Percentiles rank a stretch among this genome's conserved stretches.
These are phyloP conservation scores for Erigeron canadensis DNA, from an alignment of 129 eudicot species.

Conservation along the genomic window DNA sequence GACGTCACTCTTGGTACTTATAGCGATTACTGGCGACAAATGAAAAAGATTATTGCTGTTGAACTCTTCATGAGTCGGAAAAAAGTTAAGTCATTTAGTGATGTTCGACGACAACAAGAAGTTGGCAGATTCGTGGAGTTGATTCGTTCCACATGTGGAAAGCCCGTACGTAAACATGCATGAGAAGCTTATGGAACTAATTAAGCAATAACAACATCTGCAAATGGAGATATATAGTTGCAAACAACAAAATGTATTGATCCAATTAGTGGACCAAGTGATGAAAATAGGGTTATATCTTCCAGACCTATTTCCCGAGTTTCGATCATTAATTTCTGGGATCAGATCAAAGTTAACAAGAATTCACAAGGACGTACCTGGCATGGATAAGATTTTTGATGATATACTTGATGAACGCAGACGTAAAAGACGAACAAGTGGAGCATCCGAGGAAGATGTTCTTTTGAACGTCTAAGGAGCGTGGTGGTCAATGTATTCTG, in stretches of 20 bases:
- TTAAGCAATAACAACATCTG: constrained; percentile 11
- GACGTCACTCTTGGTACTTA: constrained; percentile 7
- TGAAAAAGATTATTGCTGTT: constrained; percentile 14
- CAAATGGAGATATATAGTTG: constrained; percentile 5
- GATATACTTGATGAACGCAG: constrained; percentile 21
- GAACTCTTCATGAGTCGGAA: constrained; percentile 24
- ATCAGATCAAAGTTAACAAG: neutral
- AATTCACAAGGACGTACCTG: constrained; percentile 24
- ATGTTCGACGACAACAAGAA: constrained; percentile 3
- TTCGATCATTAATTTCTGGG: neutral
- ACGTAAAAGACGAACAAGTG: neutral
- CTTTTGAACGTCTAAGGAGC: constrained; percentile 14
- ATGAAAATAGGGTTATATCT: constrained; percentile 8
- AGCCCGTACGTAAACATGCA: neutral
- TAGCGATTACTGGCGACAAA: constrained; percentile 19
- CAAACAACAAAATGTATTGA: constrained; percentile 13
- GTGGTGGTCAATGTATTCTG: too few relatives aligned
- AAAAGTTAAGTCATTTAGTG: constrained; percentile 14
- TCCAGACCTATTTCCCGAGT: constrained; percentile 17
- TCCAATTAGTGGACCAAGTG: neutral
- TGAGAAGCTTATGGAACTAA: neutral
- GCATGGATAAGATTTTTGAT: constrained; percentile 17
- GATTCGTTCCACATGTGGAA: neutral
- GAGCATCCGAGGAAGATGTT: constrained; percentile 10
- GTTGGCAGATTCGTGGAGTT: neutral